These are phyloP conservation scores for Peniophora sp. DNA, from an alignment of 1,284 basidiomycete genomes.

Conservation along the genomic window DNA sequence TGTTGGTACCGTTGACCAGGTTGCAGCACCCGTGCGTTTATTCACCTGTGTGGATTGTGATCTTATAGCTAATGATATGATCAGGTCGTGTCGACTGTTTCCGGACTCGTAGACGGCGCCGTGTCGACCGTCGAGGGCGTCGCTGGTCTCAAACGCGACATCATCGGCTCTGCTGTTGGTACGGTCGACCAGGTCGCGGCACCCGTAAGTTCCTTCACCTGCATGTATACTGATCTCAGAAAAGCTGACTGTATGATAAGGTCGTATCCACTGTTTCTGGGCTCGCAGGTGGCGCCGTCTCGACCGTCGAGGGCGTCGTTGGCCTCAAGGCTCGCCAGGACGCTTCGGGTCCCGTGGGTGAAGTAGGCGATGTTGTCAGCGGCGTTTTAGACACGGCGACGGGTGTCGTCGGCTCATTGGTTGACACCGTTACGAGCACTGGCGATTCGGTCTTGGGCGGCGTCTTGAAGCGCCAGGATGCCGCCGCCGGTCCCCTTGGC, in stretches of 20 bases:
- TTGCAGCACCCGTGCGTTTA: neutral
- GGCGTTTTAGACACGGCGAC: neutral
- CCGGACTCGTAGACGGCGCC: neutral
- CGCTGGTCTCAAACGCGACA: neutral
- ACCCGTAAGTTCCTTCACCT: neutral
- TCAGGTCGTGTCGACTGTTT: too few relatives aligned
- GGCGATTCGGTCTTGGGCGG: constrained; percentile 3
- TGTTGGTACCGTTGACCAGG: constrained; percentile 2
- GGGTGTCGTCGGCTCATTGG: neutral
- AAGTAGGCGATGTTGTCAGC: neutral
- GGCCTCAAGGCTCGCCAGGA: neutral
- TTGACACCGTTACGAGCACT: neutral
- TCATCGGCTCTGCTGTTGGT: neutral
- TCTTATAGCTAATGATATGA: too few relatives aligned
- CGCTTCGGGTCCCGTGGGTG: neutral
- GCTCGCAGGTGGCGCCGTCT: neutral
- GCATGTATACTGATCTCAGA: neutral
- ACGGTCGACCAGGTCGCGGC: constrained; percentile 1
- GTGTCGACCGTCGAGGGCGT: neutral
- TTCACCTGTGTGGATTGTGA: neutral
- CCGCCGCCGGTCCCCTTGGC: neutral
- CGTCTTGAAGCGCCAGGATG: neutral
- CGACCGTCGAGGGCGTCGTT: neutral
- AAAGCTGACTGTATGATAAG: too few relatives aligned
- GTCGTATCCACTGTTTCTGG: neutral